A percentile compares a stretch with the other conserved stretches of the same genome.
Evolutionary conservation across 2,329 filamentous ascomycete genomes (phyloP).

Genomic region (Clarireedia sp.): DNA sequence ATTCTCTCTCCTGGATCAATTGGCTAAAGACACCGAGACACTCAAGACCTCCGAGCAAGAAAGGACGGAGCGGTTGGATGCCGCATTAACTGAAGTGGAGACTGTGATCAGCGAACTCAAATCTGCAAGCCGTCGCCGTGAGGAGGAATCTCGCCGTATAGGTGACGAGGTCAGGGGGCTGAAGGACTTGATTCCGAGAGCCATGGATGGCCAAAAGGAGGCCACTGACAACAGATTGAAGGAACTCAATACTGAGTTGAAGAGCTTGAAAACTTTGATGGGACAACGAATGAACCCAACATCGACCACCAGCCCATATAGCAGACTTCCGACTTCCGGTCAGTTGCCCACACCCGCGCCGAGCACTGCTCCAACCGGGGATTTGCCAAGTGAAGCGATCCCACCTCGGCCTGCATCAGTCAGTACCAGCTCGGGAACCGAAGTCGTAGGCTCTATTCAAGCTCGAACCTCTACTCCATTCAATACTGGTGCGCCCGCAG

Average conservation of each 20-base stretch:
- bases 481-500: constrained; percentile 39
- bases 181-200: constrained; percentile 79
- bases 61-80: constrained; percentile 75
- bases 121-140: constrained; percentile 68
- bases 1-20: constrained; percentile 84
- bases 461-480: constrained; percentile 40
- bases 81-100: constrained; percentile 76
- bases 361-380: constrained; percentile 12
- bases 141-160: constrained; percentile 80
- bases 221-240: constrained; percentile 70
- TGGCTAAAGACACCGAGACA: constrained; percentile 79
- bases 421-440: constrained; percentile 28
- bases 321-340: constrained; percentile 18
- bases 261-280: constrained; percentile 85
- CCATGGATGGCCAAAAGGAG: constrained; percentile 81
- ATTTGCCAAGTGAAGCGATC: constrained; percentile 15
- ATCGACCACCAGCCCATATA: constrained; percentile 22
- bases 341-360: constrained; percentile 3
- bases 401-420: constrained; percentile 28
- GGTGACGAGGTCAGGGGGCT: constrained; percentile 78
- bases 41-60: constrained; percentile 82
- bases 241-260: constrained; percentile 80
- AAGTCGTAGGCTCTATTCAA: constrained; percentile 29
- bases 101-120: constrained; percentile 75
- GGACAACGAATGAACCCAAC: constrained; percentile 48